phyloP scores from a whole-genome alignment of 2,329 filamentous ascomycete genomes.

The Fusarium austroafricanum region DNA sequence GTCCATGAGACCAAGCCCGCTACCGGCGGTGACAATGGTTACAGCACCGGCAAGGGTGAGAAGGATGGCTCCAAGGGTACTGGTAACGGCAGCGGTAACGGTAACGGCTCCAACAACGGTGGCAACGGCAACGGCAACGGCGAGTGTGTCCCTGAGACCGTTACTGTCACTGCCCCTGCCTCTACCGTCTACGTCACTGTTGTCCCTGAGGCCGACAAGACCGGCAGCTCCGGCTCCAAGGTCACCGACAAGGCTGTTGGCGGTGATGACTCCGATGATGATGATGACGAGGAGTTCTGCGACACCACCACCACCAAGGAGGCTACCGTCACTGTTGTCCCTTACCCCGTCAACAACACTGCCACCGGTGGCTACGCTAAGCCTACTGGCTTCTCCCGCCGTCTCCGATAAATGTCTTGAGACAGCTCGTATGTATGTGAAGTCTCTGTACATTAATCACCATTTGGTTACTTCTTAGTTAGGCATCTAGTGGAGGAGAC shows the following conservation, averaged over 20 bases:
- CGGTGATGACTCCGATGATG: constrained; percentile 25
- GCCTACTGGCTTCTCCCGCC: constrained; percentile 53
- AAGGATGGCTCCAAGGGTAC: constrained; percentile 27
- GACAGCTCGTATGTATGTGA: constrained; percentile 31
- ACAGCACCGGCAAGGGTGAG: constrained; percentile 29
- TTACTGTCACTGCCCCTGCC: constrained; percentile 49
- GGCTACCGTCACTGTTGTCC: constrained; percentile 53
- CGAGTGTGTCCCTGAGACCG: constrained; percentile 43
- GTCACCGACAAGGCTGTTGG: constrained; percentile 34
- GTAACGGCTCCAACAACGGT: constrained; percentile 25
- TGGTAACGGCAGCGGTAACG: neutral
- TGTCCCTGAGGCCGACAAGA: constrained; percentile 37
- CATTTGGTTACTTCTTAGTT: constrained; percentile 40
- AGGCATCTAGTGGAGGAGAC: constrained; percentile 38
- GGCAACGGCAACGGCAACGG: constrained; percentile 9
- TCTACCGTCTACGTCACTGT: constrained; percentile 54
- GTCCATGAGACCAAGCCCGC: constrained; percentile 40
- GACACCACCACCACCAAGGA: constrained; percentile 46
- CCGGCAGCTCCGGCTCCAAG: constrained; percentile 36
- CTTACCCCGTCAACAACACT: constrained; percentile 56
- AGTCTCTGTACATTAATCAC: constrained; percentile 43
- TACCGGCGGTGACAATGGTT: constrained; percentile 36
- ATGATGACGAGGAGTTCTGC: constrained; percentile 37
- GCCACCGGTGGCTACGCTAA: constrained; percentile 50
- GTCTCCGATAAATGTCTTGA: constrained; percentile 48